Percentiles rank a stretch among this genome's conserved stretches.
Conservation (phyloP, 2,329 filamentous ascomycete genomes). For the Colletotrichum falcatum region DNA sequence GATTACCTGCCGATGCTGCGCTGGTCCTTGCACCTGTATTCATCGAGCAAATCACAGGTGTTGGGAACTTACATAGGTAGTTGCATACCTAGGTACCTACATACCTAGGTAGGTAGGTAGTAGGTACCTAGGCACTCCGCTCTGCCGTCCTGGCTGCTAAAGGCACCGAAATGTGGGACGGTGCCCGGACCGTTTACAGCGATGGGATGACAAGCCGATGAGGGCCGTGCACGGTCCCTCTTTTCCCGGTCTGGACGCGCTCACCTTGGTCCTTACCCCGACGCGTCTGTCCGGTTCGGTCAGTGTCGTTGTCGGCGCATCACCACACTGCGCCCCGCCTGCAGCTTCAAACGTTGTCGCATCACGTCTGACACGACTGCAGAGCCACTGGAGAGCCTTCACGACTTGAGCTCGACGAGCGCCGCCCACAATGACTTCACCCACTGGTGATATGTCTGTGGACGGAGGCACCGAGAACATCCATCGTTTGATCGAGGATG, state of each 20-base stretch:
- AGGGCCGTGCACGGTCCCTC: constrained; percentile 16
- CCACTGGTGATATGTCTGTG: constrained; percentile 40
- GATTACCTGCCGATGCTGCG: neutral
- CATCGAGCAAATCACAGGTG: neutral
- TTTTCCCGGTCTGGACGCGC: constrained; percentile 28
- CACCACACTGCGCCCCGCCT: constrained; percentile 6
- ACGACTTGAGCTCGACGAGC: neutral
- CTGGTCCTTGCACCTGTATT: neutral
- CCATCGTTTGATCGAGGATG: constrained; percentile 51
- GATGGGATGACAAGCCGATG: neutral
- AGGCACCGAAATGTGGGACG: constrained; percentile 7
- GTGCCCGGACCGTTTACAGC: neutral
- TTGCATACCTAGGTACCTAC: too few species aligned
- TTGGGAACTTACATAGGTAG: neutral
- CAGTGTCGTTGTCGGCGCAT: neutral
- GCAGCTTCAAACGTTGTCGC: neutral
- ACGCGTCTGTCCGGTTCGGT: constrained; percentile 30
- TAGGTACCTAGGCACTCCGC: too few species aligned
- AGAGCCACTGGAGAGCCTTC: neutral
- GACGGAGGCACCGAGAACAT: constrained; percentile 49
- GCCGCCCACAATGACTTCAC: constrained; percentile 18
- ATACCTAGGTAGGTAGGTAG: too few species aligned
- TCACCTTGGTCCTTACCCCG: constrained; percentile 23
- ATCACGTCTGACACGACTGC: neutral
- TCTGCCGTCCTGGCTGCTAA: constrained; percentile 16